A percentile compares a stretch with the other conserved stretches of the same genome.
Conservation (phyloP, 2,329 filamentous ascomycete genomes). For the Fusarium circinatum region DNA sequence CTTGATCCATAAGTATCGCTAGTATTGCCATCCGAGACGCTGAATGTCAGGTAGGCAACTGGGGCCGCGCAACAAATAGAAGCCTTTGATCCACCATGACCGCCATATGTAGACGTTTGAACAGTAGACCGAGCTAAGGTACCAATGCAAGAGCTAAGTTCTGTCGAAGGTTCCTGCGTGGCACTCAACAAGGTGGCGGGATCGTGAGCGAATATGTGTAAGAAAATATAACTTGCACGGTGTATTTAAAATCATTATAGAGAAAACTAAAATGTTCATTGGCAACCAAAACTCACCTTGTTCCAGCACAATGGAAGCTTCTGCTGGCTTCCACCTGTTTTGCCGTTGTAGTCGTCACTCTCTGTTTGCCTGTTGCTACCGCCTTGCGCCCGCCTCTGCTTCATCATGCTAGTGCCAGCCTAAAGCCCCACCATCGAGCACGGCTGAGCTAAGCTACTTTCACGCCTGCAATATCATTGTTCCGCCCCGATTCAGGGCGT, state of each 20-base stretch:
- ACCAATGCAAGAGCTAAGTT: constrained; percentile 23
- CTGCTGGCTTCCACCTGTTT: constrained; percentile 39
- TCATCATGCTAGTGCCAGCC: constrained; percentile 41
- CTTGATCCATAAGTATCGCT: neutral
- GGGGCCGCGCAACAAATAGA: constrained; percentile 13
- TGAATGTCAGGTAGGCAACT: constrained; percentile 15
- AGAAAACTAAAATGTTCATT: neutral
- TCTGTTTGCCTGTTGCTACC: constrained; percentile 40
- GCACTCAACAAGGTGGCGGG: constrained; percentile 20
- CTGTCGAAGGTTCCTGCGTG: constrained; percentile 7
- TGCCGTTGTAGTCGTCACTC: constrained; percentile 42
- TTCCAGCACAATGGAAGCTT: constrained; percentile 33
- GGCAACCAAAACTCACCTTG: neutral
- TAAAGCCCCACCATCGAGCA: constrained; percentile 28
- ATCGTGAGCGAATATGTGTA: neutral
- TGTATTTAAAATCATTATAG: neutral
- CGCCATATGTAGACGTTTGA: constrained; percentile 9
- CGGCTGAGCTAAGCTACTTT: constrained; percentile 42
- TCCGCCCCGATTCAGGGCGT: constrained; percentile 48
- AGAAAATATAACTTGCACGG: neutral
- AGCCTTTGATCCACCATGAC: constrained; percentile 30
- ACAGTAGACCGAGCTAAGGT: neutral
- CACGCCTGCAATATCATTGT: constrained; percentile 48
- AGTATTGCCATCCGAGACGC: neutral
- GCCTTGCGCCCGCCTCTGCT: constrained; percentile 31